phyloP scores from a whole-genome alignment of 345 rosid species.

The Combretum micranthum region DNA sequence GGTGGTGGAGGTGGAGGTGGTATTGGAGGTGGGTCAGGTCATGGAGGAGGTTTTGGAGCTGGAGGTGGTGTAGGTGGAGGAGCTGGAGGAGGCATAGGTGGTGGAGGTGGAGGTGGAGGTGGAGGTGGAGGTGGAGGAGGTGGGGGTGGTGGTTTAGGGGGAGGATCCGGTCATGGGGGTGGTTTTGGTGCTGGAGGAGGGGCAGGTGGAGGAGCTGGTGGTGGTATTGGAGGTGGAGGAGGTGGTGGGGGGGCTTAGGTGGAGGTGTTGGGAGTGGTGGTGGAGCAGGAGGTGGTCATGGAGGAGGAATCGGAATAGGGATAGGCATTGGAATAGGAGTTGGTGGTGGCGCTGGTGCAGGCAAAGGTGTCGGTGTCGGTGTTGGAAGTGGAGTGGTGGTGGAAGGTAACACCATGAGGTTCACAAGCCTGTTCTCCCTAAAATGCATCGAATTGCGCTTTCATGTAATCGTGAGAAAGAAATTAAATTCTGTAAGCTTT shows the following conservation, averaged over 20 bases:
- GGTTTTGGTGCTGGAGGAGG: slow-evolving; percentile 32
- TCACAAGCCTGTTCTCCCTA: too few species aligned
- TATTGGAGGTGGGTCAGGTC: slow-evolving; percentile 35
- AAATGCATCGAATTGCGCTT: too few species aligned
- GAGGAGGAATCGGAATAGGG: slow-evolving; percentile 10
- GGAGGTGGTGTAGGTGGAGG: slow-evolving; percentile 29
- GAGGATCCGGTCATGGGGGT: slow-evolving; percentile 17
- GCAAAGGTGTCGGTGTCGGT: slow-evolving; percentile 13
- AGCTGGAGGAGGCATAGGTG: slow-evolving; percentile 23
- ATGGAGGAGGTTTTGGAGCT: slow-evolving; percentile 34
- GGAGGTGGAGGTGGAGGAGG: slow-evolving; percentile 56
- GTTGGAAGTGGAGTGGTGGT: slow-evolving; percentile 2
- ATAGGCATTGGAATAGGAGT: slow-evolving; percentile 9
- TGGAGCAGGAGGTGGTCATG: slow-evolving; percentile 10
- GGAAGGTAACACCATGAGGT: not conserved
- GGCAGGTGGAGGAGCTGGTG: slow-evolving; percentile 29
- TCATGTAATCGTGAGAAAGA: too few species aligned
- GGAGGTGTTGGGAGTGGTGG: slow-evolving; percentile 13
- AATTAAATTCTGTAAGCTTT: too few species aligned
- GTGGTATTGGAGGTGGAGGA: too few species aligned
- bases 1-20: too few species aligned
- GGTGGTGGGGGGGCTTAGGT: slow-evolving; percentile 32
- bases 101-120: slow-evolving; percentile 36
- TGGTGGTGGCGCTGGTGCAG: slow-evolving; percentile 10
- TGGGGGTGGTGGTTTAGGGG: slow-evolving; percentile 48